phyloP scores from a whole-genome alignment of 2,329 filamentous ascomycete species.

The Calonectria crousiana region DNA sequence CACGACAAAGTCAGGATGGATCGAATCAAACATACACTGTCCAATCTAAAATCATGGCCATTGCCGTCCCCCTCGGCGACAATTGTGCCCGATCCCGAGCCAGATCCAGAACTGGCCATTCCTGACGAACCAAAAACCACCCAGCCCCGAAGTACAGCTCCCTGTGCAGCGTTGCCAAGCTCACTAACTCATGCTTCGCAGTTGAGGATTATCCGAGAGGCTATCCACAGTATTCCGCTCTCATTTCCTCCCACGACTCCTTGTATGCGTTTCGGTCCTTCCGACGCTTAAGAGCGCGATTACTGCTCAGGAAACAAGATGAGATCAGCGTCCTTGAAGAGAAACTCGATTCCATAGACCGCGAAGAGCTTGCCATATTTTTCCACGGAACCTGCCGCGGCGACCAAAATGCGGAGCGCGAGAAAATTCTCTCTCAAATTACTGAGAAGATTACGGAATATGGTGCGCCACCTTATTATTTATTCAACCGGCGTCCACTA shows the following conservation, averaged over 20 bases:
- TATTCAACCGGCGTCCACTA: not conserved
- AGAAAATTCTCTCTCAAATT: slow-evolving; percentile 5
- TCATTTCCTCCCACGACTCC: slow-evolving; percentile 42
- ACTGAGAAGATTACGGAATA: slow-evolving; percentile 14
- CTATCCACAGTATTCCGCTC: slow-evolving; percentile 48
- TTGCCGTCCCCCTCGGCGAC: not conserved
- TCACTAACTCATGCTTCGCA: not conserved
- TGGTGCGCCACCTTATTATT: not conserved
- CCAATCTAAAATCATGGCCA: not conserved
- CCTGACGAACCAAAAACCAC: not conserved
- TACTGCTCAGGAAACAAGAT: slow-evolving; percentile 50
- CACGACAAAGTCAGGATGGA: not conserved
- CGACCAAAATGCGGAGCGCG: slow-evolving; percentile 33
- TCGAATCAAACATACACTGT: not conserved
- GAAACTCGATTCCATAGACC: slow-evolving; percentile 43
- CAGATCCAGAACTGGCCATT: not conserved
- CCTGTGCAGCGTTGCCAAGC: not conserved
- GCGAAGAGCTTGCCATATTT: slow-evolving; percentile 31
- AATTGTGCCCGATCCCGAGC: not conserved
- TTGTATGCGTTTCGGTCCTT: slow-evolving; percentile 48
- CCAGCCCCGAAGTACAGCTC: not conserved
- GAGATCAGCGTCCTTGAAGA: slow-evolving; percentile 44
- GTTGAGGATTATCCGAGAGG: slow-evolving; percentile 33
- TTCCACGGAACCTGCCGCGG: slow-evolving; percentile 25
- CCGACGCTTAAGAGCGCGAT: slow-evolving; percentile 39